Base-by-base conservation (phyloP, 352 stramenopile genomes). In the Pythium folliculosum region DNA sequence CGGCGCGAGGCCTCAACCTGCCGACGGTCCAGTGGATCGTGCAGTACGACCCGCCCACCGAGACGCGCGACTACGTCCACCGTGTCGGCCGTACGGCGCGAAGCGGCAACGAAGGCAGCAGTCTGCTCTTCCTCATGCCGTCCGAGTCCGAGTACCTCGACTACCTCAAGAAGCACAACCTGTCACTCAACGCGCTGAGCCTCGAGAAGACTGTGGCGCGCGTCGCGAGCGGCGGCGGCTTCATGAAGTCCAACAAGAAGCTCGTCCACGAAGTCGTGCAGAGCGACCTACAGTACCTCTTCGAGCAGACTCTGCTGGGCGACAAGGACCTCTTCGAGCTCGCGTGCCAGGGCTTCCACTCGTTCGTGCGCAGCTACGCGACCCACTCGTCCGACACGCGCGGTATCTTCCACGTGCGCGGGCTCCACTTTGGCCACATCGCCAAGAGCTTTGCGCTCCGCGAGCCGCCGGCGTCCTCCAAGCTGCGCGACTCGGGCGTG, bases 51-150 rank as follows among this genome's bases (percentile, higher is more conserved):
- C 91, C 98, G 38, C 97, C 98, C 16, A 98, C 92, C 37, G 98
- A 99, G 82, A 98, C 98, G 43, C 96, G 99, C 55, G 94, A 98
- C 77, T 99, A 99, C 77, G 97, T 99, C 13, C 98, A 99, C 83
- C 89, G 98, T 67, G 99, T 99, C 69, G 98, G 98, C 43, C 96
- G 98, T 73, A 99, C 98, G 44, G 98, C 97, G 10, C 95, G 98
- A 74, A 98, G 97, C 59, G 98, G 98, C 43, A 99, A 99, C 68
- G 69, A 94, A 47, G 98, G 98, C 30, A 96, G 96, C 72, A 97
- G 96, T 76, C 69, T 99, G 23, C 72, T 99, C 17, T 99, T 99
- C 73, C 73, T 99, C 53, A 88, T 99, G 77, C 97, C 97, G 27
- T 98, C 95, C 21, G 97, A 99, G 73, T 85, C 83, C 7, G 88